These are phyloP conservation scores for Beta vulgaris DNA, from an alignment of 148 eudicot species.

Conservation along the genomic window DNA sequence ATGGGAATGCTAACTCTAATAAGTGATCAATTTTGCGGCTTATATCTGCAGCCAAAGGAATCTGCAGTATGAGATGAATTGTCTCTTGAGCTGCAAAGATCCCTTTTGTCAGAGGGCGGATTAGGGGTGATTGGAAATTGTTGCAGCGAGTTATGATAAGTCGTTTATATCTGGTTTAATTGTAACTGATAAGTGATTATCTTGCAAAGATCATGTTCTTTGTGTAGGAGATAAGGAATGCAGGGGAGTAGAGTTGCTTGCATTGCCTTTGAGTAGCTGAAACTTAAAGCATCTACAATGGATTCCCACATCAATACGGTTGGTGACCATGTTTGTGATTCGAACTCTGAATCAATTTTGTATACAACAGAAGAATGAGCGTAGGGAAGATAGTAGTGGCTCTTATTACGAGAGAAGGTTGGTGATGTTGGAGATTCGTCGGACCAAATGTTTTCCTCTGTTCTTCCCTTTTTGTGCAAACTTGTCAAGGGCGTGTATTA, in stretches of 20 bases:
- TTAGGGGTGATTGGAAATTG: background rate
- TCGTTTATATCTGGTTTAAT: background rate
- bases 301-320: background rate
- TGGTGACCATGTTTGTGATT: background rate
- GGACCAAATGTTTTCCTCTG: background rate
- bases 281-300: background rate
- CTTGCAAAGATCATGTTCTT: background rate
- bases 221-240: background rate
- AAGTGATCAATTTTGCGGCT: conserved; percentile 20
- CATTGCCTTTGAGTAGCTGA: conserved; percentile 10
- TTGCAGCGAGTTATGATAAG: background rate
- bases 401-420: background rate
- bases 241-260: background rate
- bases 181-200: background rate
- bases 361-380: background rate
- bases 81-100: background rate
- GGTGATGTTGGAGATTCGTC: background rate
- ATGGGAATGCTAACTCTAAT: conserved; percentile 25
- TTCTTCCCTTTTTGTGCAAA: background rate
- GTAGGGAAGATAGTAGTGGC: background rate
- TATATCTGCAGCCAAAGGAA: background rate
- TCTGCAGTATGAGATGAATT: background rate
- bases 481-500: background rate
- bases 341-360: background rate
- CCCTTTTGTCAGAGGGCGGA: background rate